These are phyloP conservation scores for Tetracentron sinense DNA, from an alignment of 164 flowering plant species.

Conservation along the genomic window DNA sequence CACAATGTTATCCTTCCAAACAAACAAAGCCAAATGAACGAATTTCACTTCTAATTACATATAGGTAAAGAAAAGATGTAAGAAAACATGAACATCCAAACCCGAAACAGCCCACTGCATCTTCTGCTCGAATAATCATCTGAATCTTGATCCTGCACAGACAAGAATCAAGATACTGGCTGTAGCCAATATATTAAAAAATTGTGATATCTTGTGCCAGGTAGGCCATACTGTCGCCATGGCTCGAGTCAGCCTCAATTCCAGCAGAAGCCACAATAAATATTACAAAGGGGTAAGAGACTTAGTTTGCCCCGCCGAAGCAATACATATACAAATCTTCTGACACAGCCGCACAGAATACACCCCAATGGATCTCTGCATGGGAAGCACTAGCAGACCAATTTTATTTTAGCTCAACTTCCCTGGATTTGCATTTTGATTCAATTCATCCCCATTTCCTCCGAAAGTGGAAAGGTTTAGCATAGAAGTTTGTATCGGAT, in stretches of 20 bases:
- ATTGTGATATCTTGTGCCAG: no score
- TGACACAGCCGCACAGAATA: background rate
- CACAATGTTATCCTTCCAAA: no score
- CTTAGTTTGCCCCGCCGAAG: constrained; percentile 1
- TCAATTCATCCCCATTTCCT: constrained; percentile 33
- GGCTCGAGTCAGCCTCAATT: background rate
- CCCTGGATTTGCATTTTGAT: constrained; percentile 16
- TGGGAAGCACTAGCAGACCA: background rate
- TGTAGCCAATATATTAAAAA: no score
- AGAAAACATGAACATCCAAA: no score
- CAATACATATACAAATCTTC: constrained; percentile 2
- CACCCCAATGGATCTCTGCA: background rate
- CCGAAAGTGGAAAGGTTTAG: constrained; percentile 17
- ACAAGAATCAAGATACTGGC: background rate
- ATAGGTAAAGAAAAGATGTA: no score
- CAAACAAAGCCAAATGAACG: no score
- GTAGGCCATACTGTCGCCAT: no score
- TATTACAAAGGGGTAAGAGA: constrained; percentile 5
- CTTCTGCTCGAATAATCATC: no score
- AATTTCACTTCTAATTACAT: no score
- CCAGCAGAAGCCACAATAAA: constrained; percentile 3
- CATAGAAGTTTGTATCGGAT: constrained; percentile 12
- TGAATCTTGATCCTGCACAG: no score
- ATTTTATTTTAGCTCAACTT: constrained; percentile 11
- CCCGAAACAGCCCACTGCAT: no score